Base-by-base conservation (phyloP, 176 grass and related monocot species). In the Coix lacrymajobi region DNA sequence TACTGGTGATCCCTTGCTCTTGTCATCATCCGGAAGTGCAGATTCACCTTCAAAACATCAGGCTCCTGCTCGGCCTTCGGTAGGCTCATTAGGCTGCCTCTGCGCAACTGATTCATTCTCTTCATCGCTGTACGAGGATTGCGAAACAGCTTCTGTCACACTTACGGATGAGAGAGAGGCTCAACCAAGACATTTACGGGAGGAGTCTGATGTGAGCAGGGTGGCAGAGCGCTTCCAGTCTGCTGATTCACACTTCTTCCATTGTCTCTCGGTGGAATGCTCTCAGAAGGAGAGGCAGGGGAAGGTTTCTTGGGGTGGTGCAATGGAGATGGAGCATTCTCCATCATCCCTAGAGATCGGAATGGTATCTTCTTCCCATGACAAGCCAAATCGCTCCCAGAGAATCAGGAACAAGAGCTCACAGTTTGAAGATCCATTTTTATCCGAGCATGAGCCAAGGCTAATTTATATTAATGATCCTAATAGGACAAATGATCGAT, bases 401-500 rank as follows among this genome's bases (percentile, higher is more conserved):
- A 83, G 89, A 72, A 34, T 88, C 78, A 73, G 87, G 71, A 81
- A 92, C 39, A 99, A 92, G 85, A 96, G 93, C 20, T 79, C 79
- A 1, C 87, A 85, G 11, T 87, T 92, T 45, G 93, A 99, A 83
- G 93, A 99, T 39, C 81, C 88, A 14, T 90, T 93, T 90, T 84
- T 93, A 33, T 84, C 89, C 22, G 93, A 96, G 76, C 83, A 94
- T 77, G 89, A 94, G 67, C 91, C 91, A 69, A 99, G 97, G 75
- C 31, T 90, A 71, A 88, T 99, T 84, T 90, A 92, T 74, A 96
- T 99, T 62, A 96, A 99, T 79, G 97, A 99, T 48, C 87, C 93
- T 48, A 87, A 85, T 73, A 99, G 85, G 79, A 99, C 97, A 83
- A 99, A 96, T 41, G 89, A 96, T 66, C 87, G 92, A 58, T 96